Evolutionary conservation across 2,329 filamentous ascomycete species (phyloP).

Genomic region (Aquanectria penicillioides): DNA sequence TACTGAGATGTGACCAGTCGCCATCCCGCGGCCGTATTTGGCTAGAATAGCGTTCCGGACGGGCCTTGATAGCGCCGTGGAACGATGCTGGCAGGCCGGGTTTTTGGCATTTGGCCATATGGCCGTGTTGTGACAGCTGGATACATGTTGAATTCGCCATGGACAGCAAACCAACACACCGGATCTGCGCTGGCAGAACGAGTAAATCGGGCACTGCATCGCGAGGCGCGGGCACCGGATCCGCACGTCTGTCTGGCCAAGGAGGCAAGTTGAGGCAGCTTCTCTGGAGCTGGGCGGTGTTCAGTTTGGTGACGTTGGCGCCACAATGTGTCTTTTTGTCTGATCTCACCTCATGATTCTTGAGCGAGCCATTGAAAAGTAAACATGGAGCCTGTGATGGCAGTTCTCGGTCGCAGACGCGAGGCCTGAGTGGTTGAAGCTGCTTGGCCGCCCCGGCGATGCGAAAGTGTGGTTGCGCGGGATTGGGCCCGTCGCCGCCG

Average conservation of each 20-base stretch:
- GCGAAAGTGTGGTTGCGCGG: neutral
- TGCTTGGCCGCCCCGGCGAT: too few species aligned
- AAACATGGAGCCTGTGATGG: neutral
- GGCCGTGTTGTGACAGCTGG: too few species aligned
- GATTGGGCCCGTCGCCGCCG: conserved; percentile 6
- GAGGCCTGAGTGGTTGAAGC: neutral
- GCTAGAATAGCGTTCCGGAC: neutral
- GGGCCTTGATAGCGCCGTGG: neutral
- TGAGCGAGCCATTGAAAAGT: too few species aligned
- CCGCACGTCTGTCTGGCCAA: too few species aligned
- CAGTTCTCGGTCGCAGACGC: neutral
- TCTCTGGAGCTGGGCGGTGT: too few species aligned
- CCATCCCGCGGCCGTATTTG: neutral
- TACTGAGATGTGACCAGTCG: neutral
- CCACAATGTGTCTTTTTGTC: neutral
- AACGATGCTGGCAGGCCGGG: neutral
- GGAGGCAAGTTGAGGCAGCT: too few species aligned
- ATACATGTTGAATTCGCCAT: too few species aligned
- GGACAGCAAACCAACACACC: too few species aligned
- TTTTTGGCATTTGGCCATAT: too few species aligned
- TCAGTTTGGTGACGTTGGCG: too few species aligned
- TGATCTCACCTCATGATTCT: too few species aligned
- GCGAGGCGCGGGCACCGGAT: too few species aligned
- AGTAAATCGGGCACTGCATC: neutral
- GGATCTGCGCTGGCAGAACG: conserved; percentile 2